phyloP scores from a whole-genome alignment of 352 stramenopile genomes.

The Saprolegnia parasitica region DNA sequence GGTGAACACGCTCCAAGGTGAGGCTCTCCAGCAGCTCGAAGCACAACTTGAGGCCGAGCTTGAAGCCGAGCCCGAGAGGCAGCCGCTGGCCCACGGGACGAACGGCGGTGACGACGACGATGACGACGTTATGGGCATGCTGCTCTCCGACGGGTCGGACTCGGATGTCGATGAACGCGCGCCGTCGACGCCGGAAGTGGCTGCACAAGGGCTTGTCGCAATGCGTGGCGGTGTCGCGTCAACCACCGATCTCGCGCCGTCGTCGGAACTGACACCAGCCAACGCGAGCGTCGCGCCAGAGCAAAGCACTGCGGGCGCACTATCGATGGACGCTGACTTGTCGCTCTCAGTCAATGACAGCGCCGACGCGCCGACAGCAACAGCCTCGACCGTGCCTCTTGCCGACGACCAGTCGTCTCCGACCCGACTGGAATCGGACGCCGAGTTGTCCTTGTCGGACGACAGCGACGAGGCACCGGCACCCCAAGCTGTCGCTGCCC shows the following conservation, averaged over 20 bases:
- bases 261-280: too few species aligned
- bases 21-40: background rate
- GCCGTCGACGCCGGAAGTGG: background rate
- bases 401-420: too few species aligned
- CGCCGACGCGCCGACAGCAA: background rate
- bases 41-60: constrained; percentile 8
- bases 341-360: too few species aligned
- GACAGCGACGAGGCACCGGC: too few species aligned
- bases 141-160: background rate
- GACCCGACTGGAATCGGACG: too few species aligned
- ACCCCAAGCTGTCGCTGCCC: background rate
- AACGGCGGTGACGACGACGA: background rate
- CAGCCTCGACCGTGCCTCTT: too few species aligned
- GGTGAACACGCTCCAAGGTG: background rate
- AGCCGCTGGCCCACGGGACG: background rate
- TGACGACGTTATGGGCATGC: background rate
- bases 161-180: background rate
- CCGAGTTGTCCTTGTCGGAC: too few species aligned
- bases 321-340: too few species aligned
- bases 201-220: background rate
- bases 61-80: background rate
- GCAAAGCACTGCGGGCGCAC: too few species aligned
- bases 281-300: too few species aligned
- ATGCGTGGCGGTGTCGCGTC: too few species aligned
- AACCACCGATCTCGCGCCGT: too few species aligned